phyloP scores from a whole-genome alignment of 306 rosid genomes.

The Quercus cerris region DNA sequence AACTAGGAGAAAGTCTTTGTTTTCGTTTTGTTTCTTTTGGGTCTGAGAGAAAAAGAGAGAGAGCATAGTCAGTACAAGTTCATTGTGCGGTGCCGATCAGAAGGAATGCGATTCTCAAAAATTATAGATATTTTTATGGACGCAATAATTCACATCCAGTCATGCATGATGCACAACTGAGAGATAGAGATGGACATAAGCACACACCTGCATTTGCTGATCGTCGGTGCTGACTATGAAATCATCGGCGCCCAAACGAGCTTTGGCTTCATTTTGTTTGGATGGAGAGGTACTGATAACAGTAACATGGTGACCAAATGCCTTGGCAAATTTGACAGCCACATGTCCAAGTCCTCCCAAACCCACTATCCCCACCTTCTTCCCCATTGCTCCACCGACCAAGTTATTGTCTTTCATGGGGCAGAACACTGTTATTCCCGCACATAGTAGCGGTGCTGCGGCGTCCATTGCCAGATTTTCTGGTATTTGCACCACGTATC shows the following conservation, averaged over 20 bases:
- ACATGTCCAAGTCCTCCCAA: slow-evolving; percentile 76
- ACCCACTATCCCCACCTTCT: slow-evolving; percentile 64
- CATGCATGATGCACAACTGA: not conserved
- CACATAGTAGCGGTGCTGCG: slow-evolving; percentile 69
- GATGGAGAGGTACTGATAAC: slow-evolving; percentile 73
- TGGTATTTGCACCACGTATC: slow-evolving; percentile 71
- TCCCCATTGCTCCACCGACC: slow-evolving; percentile 30
- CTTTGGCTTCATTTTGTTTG: slow-evolving; percentile 58
- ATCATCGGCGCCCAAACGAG: slow-evolving; percentile 59
- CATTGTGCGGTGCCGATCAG: too few species aligned
- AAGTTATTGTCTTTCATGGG: slow-evolving; percentile 58
- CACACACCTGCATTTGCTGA: slow-evolving; percentile 44
- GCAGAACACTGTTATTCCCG: slow-evolving; percentile 63
- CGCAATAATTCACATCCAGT: not conserved
- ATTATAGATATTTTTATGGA: too few species aligned
- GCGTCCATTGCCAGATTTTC: slow-evolving; percentile 57
- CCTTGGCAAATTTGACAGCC: slow-evolving; percentile 74
- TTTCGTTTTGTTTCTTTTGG: too few species aligned
- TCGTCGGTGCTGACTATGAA: slow-evolving; percentile 56
- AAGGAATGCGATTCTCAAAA: too few species aligned
- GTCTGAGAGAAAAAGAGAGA: too few species aligned
- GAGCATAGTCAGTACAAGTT: too few species aligned
- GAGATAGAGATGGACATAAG: not conserved
- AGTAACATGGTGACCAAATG: slow-evolving; percentile 75
- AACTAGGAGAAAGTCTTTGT: too few species aligned